Evolutionary conservation across 495 filamentous ascomycete genomes (phyloP), one percentile per base, ranked within the genome.

Genomic region (Entonaema liquescens): DNA sequence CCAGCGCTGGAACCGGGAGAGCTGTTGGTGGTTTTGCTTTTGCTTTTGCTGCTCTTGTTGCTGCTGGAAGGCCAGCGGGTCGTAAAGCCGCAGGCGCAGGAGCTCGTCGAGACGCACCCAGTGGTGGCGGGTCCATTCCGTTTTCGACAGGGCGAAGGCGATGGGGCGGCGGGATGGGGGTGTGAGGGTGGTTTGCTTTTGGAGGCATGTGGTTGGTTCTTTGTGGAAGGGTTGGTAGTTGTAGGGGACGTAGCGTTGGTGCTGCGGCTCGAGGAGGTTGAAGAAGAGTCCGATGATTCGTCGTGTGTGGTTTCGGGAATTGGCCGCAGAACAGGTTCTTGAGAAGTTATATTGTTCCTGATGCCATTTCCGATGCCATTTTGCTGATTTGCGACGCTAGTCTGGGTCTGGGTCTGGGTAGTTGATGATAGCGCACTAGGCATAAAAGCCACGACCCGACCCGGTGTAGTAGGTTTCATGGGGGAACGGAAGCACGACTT

Each of bases 401-500:
- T 59, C 23, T 79, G 70, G 0, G 76, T 59, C 23, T 79, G 70
- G 0, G 76, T 75, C 71, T 81, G 79, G 0, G 73, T 66, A 2
- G 69, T 36, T 12, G 82, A 81, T 12, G 79, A 80, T 13, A 81
- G 72, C 6, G 72, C 75, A 59, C 73, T 80, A 56, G 79, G 77
- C 6, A 79, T 79, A 59, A 85, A 85, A 59, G 83, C 80, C 26
- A 85, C 83, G 7, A 83, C 77, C 0, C 80, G 79, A 6, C 83
- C 83, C 2, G 82, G 82, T 0, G 82, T 84, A 42, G 78, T 83
- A 5, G 78, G 76, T 61, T 86, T 86, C 17, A 85, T 68, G 2
- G 85, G 84, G 13, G 84, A 86, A 58, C 85, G 81, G 28, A 87
- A 74, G 67, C 76, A 83, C 1, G 84, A 86, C 65, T 87, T 87